Evolutionary conservation across 2,329 filamentous ascomycete genomes (phyloP).

Genomic region (Aspergillus flavus): DNA sequence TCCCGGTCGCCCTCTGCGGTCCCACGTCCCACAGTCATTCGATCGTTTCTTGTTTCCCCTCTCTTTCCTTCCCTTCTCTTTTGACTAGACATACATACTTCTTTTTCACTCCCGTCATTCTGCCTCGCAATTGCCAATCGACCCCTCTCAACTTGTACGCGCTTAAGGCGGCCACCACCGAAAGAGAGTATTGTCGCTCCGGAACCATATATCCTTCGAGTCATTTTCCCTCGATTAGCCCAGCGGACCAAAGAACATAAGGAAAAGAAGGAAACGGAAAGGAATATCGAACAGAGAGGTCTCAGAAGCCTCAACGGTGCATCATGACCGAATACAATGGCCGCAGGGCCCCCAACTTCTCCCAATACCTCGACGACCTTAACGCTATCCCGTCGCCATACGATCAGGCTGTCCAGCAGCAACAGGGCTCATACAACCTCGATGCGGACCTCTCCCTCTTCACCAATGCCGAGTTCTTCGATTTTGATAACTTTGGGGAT

Average conservation of each 20-base stretch:
- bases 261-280: neutral
- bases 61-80: slow-evolving; percentile 5
- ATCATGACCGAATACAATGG: slow-evolving; percentile 74
- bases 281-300: slow-evolving; percentile 11
- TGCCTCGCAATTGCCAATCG: neutral
- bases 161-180: neutral
- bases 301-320: slow-evolving; percentile 14
- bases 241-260: neutral
- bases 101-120: slow-evolving; percentile 1
- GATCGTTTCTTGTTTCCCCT: slow-evolving; percentile 10
- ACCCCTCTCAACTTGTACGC: slow-evolving; percentile 7
- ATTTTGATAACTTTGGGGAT: slow-evolving; percentile 62
- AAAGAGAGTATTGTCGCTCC: neutral
- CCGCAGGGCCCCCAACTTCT: slow-evolving; percentile 82
- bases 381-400: slow-evolving; percentile 71
- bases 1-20: slow-evolving; percentile 15
- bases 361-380: slow-evolving; percentile 83
- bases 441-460: slow-evolving; percentile 77
- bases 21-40: slow-evolving; percentile 13
- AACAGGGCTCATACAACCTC: slow-evolving; percentile 64
- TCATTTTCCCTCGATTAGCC: neutral
- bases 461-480: slow-evolving; percentile 80
- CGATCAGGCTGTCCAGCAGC: slow-evolving; percentile 59
- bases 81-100: slow-evolving; percentile 5
- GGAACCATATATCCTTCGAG: neutral